phyloP scores from a whole-genome alignment of 192 early-diverging fungal species.

The Gamsiella multidivaricata region DNA sequence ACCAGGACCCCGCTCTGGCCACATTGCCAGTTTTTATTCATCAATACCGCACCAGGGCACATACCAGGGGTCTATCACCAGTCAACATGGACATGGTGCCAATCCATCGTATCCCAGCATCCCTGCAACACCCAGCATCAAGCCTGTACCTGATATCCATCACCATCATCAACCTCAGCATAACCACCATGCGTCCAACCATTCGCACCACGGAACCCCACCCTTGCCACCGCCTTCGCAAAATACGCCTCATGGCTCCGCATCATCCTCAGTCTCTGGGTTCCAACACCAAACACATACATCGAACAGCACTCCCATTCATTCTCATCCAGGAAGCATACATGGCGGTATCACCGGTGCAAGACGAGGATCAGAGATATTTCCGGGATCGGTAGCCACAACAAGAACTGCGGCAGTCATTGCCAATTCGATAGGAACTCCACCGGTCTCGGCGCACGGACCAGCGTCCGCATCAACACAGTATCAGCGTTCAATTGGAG shows the following conservation, averaged over 20 bases:
- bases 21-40: slow-evolving; percentile 25
- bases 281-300: slow-evolving; percentile 1
- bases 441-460: slow-evolving; percentile 1
- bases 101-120: slow-evolving; percentile 8
- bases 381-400: slow-evolving; percentile 1
- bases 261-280: slow-evolving; percentile 26
- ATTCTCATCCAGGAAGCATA: slow-evolving; percentile 25
- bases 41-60: slow-evolving; percentile 26
- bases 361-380: slow-evolving; percentile 34
- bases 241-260: slow-evolving; percentile 37
- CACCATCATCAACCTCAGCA: slow-evolving; percentile 1
- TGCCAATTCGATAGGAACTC: slow-evolving; percentile 31
- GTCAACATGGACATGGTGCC: not conserved
- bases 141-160: slow-evolving; percentile 44
- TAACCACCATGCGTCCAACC: not conserved
- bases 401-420: slow-evolving; percentile 17
- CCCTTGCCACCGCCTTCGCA: slow-evolving; percentile 31
- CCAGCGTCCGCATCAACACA: not conserved
- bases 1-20: slow-evolving; percentile 14
- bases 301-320: slow-evolving; percentile 20
- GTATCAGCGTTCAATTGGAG: slow-evolving; percentile 17
- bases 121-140: slow-evolving; percentile 41
- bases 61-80: slow-evolving; percentile 15
- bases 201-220: slow-evolving; percentile 29
- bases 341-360: slow-evolving; percentile 5